phyloP scores from a whole-genome alignment of 2,329 filamentous ascomycete genomes.

The Colletotrichum acutatum region DNA sequence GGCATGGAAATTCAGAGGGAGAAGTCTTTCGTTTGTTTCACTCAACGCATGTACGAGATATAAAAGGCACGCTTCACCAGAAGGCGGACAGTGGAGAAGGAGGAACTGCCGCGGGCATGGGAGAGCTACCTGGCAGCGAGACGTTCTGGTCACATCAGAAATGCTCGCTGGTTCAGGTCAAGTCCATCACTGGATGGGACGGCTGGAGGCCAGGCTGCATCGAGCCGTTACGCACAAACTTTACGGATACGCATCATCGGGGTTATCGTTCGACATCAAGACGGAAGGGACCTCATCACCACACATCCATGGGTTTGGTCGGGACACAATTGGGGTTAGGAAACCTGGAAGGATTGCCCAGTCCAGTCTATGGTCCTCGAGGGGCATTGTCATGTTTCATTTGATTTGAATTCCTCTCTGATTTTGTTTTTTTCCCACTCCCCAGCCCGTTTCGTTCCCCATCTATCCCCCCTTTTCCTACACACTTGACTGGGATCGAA shows the following conservation, averaged over 20 bases:
- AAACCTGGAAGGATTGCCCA: constrained; percentile 9
- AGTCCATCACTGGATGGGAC: background rate
- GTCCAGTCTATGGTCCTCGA: background rate
- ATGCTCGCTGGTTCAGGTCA: background rate
- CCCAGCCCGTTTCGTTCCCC: background rate
- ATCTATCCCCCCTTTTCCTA: background rate
- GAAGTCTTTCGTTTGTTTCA: background rate
- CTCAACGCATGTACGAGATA: constrained; percentile 17
- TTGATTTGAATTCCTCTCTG: background rate
- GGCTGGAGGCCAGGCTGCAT: constrained; percentile 25
- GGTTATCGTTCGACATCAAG: constrained; percentile 33
- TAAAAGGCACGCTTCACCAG: constrained; percentile 17
- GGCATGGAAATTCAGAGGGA: constrained; percentile 1
- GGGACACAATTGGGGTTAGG: background rate
- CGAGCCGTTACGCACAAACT: constrained; percentile 11
- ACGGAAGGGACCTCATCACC: constrained; percentile 27
- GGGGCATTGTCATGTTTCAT: constrained; percentile 10
- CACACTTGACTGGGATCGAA: background rate
- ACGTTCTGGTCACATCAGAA: background rate
- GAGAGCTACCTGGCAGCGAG: background rate
- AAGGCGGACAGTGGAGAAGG: background rate
- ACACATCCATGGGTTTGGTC: background rate
- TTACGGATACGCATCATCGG: constrained; percentile 31
- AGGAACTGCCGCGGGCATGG: background rate
- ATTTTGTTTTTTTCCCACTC: background rate